These are phyloP conservation scores for Blechomonas ayalai DNA, from an alignment of 208 protist genomes.

Conservation along the genomic window DNA sequence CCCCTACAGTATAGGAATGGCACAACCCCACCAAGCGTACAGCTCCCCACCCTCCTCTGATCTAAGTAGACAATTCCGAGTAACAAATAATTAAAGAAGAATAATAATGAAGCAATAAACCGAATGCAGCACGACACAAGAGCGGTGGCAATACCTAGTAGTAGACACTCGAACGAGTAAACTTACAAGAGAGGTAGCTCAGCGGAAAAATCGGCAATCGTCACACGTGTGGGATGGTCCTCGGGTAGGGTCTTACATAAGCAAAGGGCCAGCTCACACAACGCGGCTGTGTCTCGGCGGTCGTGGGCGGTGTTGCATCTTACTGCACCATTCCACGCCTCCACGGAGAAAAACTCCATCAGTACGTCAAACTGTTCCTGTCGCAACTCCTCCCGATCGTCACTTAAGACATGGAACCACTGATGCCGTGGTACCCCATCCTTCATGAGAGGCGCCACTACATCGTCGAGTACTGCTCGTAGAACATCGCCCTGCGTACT, in stretches of 20 bases:
- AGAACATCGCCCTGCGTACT: no score
- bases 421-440: no score
- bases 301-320: conserved; percentile 19
- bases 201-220: conserved; percentile 17
- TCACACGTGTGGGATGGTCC: conserved; percentile 9
- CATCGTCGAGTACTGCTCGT: no score
- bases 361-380: no score
- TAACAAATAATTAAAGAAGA: conserved; percentile 7
- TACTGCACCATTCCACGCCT: conserved; percentile 65
- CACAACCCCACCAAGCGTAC: no score
- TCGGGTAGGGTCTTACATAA: conserved; percentile 15
- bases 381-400: no score
- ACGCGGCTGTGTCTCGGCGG: conserved; percentile 9
- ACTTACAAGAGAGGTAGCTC: conserved; percentile 34
- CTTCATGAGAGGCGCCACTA: no score
- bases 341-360: conserved; percentile 68
- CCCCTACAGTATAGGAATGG: no score
- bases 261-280: conserved; percentile 7
- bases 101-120: no score
- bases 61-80: conserved; percentile 8
- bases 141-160: not conserved
- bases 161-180: conserved; percentile 24
- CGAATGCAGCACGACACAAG: conserved; percentile 11
- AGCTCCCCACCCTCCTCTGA: no score
- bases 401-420: no score